Evolutionary conservation across 2,329 filamentous ascomycete species (phyloP).

Genomic region (Stenocarpella maydis): DNA sequence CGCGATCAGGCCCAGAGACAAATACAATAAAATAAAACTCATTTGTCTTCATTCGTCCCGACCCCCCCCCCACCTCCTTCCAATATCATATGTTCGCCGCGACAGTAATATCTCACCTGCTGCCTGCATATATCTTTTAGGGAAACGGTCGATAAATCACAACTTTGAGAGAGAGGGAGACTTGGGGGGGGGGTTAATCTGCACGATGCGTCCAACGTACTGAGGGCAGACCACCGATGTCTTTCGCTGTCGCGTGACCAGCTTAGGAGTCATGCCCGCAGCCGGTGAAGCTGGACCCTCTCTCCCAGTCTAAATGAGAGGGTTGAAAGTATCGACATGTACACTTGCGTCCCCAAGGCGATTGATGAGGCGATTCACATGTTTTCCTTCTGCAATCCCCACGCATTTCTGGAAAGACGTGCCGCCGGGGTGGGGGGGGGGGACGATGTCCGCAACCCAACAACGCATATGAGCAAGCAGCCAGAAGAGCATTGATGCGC

Average conservation of each 20-base stretch:
- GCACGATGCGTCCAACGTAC: neutral
- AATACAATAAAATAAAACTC: neutral
- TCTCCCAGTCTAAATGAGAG: neutral
- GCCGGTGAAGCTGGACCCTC: neutral
- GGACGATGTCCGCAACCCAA: neutral
- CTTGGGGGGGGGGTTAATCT: no score
- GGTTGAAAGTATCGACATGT: neutral
- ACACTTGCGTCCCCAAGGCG: neutral
- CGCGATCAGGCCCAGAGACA: neutral
- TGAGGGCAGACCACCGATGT: neutral
- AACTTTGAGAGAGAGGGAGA: neutral
- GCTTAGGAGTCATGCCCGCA: neutral
- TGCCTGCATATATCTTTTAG: neutral
- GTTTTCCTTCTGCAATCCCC: neutral
- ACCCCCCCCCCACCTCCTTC: neutral
- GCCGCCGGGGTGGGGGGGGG: neutral
- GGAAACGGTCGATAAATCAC: neutral
- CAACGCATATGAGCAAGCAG: neutral
- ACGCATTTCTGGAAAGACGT: neutral
- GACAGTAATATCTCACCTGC: neutral
- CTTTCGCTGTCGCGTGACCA: neutral
- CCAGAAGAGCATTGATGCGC: neutral
- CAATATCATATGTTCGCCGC: neutral
- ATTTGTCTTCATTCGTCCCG: neutral
- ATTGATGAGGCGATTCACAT: neutral